Conservation (phyloP, 345 rosid genomes). For the Brassica rapa region DNA sequence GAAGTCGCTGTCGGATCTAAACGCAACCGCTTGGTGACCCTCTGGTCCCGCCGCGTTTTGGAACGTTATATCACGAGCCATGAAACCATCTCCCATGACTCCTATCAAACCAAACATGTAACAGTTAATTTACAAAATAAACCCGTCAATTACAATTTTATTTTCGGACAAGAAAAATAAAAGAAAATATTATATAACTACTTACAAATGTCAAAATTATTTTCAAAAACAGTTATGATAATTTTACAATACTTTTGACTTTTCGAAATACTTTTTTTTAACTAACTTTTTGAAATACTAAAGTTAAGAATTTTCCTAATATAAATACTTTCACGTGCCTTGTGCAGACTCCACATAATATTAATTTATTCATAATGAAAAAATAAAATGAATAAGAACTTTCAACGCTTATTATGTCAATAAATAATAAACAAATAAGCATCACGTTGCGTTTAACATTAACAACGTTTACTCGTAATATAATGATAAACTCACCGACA, state of each 20-base stretch:
- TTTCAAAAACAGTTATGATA: too few species aligned
- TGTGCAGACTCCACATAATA: constrained; percentile 10
- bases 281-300: too few species aligned
- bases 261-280: too few species aligned
- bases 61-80: constrained; percentile 83
- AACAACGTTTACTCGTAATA: background rate
- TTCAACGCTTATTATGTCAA: background rate
- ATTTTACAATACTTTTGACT: too few species aligned
- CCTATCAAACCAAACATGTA: constrained; percentile 48
- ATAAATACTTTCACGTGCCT: constrained; percentile 9
- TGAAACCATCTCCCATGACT: constrained; percentile 88
- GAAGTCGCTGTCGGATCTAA: constrained; percentile 44
- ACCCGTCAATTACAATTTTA: too few species aligned
- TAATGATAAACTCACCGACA: constrained; percentile 54
- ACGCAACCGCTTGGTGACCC: constrained; percentile 91
- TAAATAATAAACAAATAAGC: background rate
- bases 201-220: too few species aligned
- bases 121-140: too few species aligned
- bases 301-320: too few species aligned
- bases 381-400: too few species aligned
- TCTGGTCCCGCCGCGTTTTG: constrained; percentile 89
- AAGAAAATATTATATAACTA: too few species aligned
- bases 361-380: background rate
- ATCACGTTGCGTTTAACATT: background rate
- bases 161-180: too few species aligned